Evolutionary conservation across 345 rosid species (phyloP).

Genomic region (Lagerstroemia speciosa): DNA sequence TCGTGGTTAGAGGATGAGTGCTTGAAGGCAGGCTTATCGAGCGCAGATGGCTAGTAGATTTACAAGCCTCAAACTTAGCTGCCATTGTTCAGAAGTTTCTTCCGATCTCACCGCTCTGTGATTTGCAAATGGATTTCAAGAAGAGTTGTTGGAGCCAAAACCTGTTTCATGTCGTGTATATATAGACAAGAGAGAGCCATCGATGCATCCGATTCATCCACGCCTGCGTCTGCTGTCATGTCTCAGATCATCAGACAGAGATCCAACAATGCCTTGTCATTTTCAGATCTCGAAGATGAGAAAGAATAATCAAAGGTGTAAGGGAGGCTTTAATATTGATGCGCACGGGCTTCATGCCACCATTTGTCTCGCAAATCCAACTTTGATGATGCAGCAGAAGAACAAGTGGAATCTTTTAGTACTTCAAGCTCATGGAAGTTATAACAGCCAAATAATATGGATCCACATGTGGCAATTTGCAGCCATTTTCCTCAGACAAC

Average conservation of each 20-base stretch:
- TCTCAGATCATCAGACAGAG: background rate
- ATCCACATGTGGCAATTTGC: background rate
- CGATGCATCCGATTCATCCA: background rate
- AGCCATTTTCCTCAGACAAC: slow-evolving; percentile 6
- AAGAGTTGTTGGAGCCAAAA: background rate
- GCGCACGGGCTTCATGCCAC: background rate
- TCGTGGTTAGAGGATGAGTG: slow-evolving; percentile 16
- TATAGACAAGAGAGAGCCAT: background rate
- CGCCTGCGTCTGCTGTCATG: slow-evolving; percentile 2
- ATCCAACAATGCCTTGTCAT: background rate
- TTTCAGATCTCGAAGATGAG: background rate
- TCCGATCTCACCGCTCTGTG: background rate
- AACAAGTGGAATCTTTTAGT: background rate
- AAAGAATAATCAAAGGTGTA: background rate
- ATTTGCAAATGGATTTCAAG: background rate
- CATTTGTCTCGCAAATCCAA: background rate
- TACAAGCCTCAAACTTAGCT: background rate
- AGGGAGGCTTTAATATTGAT: background rate
- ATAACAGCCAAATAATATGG: too few relatives aligned
- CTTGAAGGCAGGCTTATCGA: background rate
- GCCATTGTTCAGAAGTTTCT: background rate
- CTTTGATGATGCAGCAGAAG: too few relatives aligned
- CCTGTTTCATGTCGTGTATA: background rate
- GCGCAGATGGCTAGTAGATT: background rate
- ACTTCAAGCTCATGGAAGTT: background rate